Evolutionary conservation across 371 early-diverging fungal genomes (phyloP).

Genomic region (Haplosporangium sp.): DNA sequence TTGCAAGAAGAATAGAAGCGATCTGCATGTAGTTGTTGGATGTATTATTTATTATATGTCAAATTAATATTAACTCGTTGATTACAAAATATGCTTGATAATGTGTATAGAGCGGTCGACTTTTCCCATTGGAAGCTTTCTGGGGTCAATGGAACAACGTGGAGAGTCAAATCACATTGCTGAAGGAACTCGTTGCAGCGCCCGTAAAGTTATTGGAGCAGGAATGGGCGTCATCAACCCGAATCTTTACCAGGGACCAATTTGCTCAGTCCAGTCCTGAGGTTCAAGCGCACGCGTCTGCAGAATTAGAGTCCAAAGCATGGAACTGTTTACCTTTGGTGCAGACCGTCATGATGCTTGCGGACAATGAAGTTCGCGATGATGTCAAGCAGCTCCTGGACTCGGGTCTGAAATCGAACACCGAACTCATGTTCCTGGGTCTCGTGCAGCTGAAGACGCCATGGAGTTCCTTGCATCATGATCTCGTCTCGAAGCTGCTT

Average conservation of each 20-base stretch:
- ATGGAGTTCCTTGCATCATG: conserved; percentile 74
- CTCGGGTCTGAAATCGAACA: conserved; percentile 69
- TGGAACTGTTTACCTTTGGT: conserved; percentile 86
- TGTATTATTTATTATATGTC: too few species aligned
- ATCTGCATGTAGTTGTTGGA: too few species aligned
- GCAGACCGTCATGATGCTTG: conserved; percentile 72
- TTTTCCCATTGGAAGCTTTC: conserved; percentile 78
- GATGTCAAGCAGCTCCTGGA: conserved; percentile 78
- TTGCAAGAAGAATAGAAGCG: background rate
- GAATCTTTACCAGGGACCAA: conserved; percentile 66
- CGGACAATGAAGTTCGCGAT: conserved; percentile 70
- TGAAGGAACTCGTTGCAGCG: conserved; percentile 72
- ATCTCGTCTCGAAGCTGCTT: conserved; percentile 72
- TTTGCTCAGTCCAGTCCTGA: conserved; percentile 61
- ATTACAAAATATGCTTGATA: background rate
- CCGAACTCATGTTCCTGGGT: conserved; percentile 84
- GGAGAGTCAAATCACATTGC: conserved; percentile 77
- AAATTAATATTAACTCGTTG: too few species aligned
- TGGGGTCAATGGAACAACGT: conserved; percentile 83
- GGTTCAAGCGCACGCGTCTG: conserved; percentile 61
- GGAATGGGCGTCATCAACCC: conserved; percentile 60
- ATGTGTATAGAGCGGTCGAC: conserved; percentile 22
- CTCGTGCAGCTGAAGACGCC: conserved; percentile 74
- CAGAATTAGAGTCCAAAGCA: conserved; percentile 63
- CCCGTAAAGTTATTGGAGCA: conserved; percentile 66